Evolutionary conservation across 2,329 filamentous ascomycete genomes (phyloP).

Genomic region (Ampelomyces quisqualis): DNA sequence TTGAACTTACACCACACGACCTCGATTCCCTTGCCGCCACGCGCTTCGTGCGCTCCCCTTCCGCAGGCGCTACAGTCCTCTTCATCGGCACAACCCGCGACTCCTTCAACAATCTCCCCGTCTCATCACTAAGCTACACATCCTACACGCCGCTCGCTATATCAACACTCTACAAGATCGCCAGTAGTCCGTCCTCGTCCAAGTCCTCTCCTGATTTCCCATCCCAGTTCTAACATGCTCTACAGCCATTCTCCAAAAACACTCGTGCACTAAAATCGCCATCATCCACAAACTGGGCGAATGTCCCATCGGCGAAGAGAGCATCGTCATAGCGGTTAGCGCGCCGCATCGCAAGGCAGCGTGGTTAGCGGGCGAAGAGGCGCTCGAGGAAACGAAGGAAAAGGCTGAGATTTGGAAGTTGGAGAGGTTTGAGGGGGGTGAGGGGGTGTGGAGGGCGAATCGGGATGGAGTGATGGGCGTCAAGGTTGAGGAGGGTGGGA

Average conservation of each 20-base stretch:
- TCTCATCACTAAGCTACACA: conserved; percentile 73
- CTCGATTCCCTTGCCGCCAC: conserved; percentile 62
- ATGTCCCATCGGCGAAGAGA: conserved; percentile 90
- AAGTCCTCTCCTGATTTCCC: not conserved
- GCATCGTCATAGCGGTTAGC: conserved; percentile 84
- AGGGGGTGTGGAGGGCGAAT: conserved; percentile 85
- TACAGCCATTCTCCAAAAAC: conserved; percentile 54
- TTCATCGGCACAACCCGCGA: conserved; percentile 70
- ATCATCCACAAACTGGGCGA: conserved; percentile 82
- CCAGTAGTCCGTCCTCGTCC: conserved; percentile 41
- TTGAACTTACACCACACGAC: conserved; percentile 65
- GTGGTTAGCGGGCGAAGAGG: conserved; percentile 86
- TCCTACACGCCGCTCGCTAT: conserved; percentile 72
- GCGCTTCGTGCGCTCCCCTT: conserved; percentile 63
- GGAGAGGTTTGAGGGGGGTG: conserved; percentile 79
- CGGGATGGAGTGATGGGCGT: conserved; percentile 66
- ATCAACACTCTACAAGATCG: conserved; percentile 66
- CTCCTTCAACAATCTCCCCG: conserved; percentile 68
- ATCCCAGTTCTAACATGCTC: not conserved
- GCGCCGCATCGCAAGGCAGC: conserved; percentile 79
- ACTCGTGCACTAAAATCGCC: conserved; percentile 70
- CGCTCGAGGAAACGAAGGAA: conserved; percentile 81
- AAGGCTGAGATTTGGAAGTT: conserved; percentile 94
- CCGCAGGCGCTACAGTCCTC: conserved; percentile 35
- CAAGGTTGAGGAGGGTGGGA: conserved; percentile 41